phyloP scores from a whole-genome alignment of 2,329 filamentous ascomycete species.

The Didymosphaeria variabile region DNA sequence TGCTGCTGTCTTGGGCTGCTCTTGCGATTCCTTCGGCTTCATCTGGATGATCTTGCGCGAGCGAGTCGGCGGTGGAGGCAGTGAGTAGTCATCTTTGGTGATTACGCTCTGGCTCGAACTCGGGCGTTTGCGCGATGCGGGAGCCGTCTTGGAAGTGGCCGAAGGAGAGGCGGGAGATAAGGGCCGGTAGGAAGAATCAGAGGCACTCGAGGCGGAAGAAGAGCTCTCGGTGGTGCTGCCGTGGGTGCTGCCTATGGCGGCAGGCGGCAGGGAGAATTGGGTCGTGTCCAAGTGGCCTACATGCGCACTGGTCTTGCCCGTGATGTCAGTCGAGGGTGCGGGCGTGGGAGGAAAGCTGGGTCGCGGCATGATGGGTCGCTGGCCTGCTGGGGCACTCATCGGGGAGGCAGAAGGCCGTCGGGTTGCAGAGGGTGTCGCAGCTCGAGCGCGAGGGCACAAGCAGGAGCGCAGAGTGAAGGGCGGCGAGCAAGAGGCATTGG shows the following conservation, averaged over 20 bases:
- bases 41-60: conserved; percentile 98
- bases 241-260: conserved; percentile 67
- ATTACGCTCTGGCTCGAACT: conserved; percentile 46
- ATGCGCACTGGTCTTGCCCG: conserved; percentile 72
- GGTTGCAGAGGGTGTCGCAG: conserved; percentile 2
- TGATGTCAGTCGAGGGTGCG: conserved; percentile 81
- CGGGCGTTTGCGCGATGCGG: conserved; percentile 43
- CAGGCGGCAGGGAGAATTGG: conserved; percentile 76
- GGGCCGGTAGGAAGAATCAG: conserved; percentile 63
- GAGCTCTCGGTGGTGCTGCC: conserved; percentile 55
- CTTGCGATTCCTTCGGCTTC: conserved; percentile 69
- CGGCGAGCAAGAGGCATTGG: not conserved
- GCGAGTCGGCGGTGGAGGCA: conserved; percentile 91
- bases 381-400: conserved; percentile 27
- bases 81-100: conserved; percentile 73
- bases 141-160: conserved; percentile 38
- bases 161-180: conserved; percentile 52
- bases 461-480: conserved; percentile 4
- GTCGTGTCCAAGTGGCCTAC: conserved; percentile 70
- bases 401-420: conserved; percentile 12
- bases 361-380: conserved; percentile 67
- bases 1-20: conserved; percentile 30
- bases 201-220: conserved; percentile 58
- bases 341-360: conserved; percentile 76
- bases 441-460: conserved; percentile 19